Percentiles rank a stretch among this genome's conserved stretches.
phyloP scores from a whole-genome alignment of 2,329 filamentous ascomycete genomes.

The Cladosporium sp. region DNA sequence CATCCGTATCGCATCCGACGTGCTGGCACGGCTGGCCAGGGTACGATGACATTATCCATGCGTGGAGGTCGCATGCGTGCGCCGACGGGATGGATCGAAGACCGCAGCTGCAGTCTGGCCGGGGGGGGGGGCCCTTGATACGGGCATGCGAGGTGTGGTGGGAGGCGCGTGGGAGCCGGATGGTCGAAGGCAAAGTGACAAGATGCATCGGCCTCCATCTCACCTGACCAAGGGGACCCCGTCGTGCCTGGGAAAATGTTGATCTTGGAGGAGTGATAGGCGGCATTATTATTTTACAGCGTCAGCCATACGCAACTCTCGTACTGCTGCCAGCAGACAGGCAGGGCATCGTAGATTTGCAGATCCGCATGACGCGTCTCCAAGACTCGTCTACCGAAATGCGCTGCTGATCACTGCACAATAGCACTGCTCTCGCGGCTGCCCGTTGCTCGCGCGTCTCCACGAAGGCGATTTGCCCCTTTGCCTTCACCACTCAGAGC shows the following conservation, averaged over 20 bases:
- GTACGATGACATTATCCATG: background rate
- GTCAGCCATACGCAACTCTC: background rate
- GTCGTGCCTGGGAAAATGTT: no score
- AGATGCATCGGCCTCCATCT: background rate
- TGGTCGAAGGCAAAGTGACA: background rate
- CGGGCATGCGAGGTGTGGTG: background rate
- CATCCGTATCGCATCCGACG: background rate
- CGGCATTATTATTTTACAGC: background rate
- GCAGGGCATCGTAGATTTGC: background rate
- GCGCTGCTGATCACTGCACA: background rate
- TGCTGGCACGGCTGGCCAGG: background rate
- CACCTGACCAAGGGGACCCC: background rate
- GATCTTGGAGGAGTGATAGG: background rate
- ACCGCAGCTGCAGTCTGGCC: background rate
- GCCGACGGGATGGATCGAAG: background rate
- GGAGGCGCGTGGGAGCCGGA: background rate
- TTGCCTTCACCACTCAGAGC: background rate
- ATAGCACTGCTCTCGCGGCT: background rate
- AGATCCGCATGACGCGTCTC: background rate
- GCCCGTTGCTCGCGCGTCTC: background rate
- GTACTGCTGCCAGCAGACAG: background rate
- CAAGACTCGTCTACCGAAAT: background rate
- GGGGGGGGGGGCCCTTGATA: background rate
- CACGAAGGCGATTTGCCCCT: background rate
- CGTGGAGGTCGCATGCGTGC: background rate